phyloP scores from a whole-genome alignment of 106 monocot species.

The Dioscorea dumetorum region DNA sequence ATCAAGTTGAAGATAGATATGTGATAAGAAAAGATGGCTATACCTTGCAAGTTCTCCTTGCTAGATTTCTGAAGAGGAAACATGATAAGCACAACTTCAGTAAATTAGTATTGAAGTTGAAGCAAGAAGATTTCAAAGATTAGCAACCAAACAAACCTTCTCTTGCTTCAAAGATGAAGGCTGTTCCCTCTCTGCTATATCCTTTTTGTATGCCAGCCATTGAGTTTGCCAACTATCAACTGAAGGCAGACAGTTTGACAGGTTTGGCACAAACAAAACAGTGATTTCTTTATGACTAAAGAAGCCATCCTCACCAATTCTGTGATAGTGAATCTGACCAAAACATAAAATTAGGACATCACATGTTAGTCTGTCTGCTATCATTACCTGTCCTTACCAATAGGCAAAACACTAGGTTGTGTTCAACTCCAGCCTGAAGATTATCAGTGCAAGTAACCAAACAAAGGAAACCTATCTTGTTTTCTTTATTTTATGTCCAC shows the following conservation, averaged over 20 bases:
- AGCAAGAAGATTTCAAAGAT: too few species aligned
- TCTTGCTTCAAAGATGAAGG: slow-evolving; percentile 31
- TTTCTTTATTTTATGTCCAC: too few species aligned
- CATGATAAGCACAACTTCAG: neutral
- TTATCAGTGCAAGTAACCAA: too few species aligned
- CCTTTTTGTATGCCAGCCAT: slow-evolving; percentile 53
- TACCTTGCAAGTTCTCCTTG: slow-evolving; percentile 50
- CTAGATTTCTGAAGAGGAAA: slow-evolving; percentile 28
- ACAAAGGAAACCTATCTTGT: too few species aligned
- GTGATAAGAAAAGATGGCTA: neutral
- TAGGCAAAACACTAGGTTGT: too few species aligned
- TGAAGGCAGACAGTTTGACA: slow-evolving; percentile 81
- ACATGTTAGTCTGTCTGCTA: neutral
- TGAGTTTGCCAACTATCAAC: slow-evolving; percentile 71
- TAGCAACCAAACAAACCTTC: slow-evolving; percentile 25
- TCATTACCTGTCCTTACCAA: too few species aligned
- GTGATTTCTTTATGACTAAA: slow-evolving; percentile 92
- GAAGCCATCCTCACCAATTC: slow-evolving; percentile 74
- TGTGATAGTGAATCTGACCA: slow-evolving; percentile 82
- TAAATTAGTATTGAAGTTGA: neutral
- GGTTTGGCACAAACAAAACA: slow-evolving; percentile 75
- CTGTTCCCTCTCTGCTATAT: slow-evolving; percentile 31
- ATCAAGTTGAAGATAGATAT: neutral
- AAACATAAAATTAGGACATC: neutral
- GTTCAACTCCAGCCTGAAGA: too few species aligned